Percentiles rank a stretch among this genome's conserved stretches.
These are phyloP conservation scores for Pleochaeta shiraiana DNA, from an alignment of 2,329 filamentous ascomycete genomes.

Conservation along the genomic window DNA sequence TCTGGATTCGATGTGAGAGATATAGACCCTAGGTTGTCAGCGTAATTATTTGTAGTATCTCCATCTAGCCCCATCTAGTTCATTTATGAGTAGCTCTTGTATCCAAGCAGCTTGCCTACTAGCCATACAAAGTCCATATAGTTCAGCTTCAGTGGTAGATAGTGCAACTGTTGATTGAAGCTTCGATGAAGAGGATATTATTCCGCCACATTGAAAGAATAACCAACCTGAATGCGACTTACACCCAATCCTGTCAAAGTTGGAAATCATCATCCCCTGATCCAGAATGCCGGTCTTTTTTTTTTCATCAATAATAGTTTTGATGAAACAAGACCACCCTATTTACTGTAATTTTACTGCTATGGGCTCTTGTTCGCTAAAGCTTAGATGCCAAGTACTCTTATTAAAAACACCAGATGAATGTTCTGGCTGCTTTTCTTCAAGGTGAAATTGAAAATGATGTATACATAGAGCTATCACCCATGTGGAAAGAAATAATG, in stretches of 20 bases:
- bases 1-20: not conserved
- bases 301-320: too few species aligned
- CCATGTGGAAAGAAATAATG: too few species aligned
- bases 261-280: too few species aligned
- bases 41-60: not conserved
- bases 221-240: constrained; percentile 1
- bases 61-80: not conserved
- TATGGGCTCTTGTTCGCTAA: too few species aligned
- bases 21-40: not conserved
- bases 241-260: not conserved
- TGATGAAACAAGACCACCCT: too few species aligned
- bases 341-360: too few species aligned
- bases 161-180: not conserved
- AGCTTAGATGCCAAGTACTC: too few species aligned
- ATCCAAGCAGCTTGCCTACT: not conserved
- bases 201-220: not conserved
- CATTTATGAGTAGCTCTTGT: not conserved
- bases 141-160: not conserved
- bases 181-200: constrained; percentile 1
- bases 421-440: too few species aligned
- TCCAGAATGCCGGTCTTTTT: too few species aligned
- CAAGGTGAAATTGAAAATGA: too few species aligned
- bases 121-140: constrained; percentile 3
- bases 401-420: too few species aligned
- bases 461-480: too few species aligned